Base-by-base conservation (phyloP, 2,329 filamentous ascomycete genomes). In the Cercospora citrullina region DNA sequence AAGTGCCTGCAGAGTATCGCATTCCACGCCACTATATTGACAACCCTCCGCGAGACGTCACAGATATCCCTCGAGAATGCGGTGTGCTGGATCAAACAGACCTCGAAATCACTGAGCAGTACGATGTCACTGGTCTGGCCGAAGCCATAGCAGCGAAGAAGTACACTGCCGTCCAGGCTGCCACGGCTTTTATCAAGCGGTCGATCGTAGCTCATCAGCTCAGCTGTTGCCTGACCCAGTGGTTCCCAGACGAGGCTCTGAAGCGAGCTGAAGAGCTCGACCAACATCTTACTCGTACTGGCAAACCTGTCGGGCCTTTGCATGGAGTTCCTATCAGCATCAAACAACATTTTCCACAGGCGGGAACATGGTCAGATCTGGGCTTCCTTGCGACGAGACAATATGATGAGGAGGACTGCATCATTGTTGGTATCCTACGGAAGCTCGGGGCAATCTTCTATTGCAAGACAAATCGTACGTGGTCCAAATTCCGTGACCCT, bases 261-360 rank as follows among this genome's bases (percentile, higher is more conserved):
- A 59, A 70, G 21, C 63, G 70, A 36, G 75, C 75, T 8, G 66
- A 68, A n/a, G 48, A 71, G 10, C 70, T 75, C 45, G 75, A 77
- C 42, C 31, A 66, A n/a, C 39, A 53, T 26, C n/a, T 71, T 39
- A 65, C 71, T 33, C 66, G 75, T 30, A 66, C 77, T 55, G 72
- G 73, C 26, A 77, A 74, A 64, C 75, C 82, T 21, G 73, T 81
- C 30, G 82, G 82, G 18, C 65, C 75, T 33, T 60, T 73, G 86
- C 7, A 86, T 86, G 74, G 86, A 0, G 75, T 88, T 2, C 86
- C 85, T 0, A 80, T 88, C 65, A 84, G 81, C 6, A 71, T 87
- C 8, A 90, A 90, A 74, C 87, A 69, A 36, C 58, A 58, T 42
- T 39, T 63, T 10, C 60, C 57, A 2, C 62, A 67, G 21, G 53